phyloP scores from a whole-genome alignment of 768 basidiomycete genomes.

The Fomitopsis serialis region DNA sequence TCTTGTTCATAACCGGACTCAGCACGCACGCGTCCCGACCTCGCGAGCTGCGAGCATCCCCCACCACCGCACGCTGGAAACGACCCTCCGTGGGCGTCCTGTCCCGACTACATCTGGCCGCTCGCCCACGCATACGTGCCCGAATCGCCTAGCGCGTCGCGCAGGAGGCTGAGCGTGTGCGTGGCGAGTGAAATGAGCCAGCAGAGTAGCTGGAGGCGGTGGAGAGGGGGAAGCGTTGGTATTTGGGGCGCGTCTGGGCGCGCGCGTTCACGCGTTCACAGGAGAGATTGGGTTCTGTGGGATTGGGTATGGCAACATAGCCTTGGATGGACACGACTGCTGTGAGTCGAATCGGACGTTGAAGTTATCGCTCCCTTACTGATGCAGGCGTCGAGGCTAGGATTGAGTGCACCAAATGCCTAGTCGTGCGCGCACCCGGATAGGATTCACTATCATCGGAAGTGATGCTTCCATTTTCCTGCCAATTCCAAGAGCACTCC shows the following conservation, averaged over 20 bases:
- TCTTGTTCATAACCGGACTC: slow-evolving; percentile 82
- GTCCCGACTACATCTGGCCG: slow-evolving; percentile 86
- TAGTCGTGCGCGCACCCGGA: slow-evolving; percentile 71
- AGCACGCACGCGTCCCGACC: slow-evolving; percentile 75
- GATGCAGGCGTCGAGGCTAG: slow-evolving; percentile 69
- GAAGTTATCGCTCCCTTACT: slow-evolving; percentile 39
- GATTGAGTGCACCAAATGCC: slow-evolving; percentile 78
- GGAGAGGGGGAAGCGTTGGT: slow-evolving; percentile 80
- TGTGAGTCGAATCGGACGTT: background rate
- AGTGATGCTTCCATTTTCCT: no score
- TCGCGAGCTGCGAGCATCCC: slow-evolving; percentile 80
- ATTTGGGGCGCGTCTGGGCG: slow-evolving; percentile 51
- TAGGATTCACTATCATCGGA: slow-evolving; percentile 67
- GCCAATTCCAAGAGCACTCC: no score
- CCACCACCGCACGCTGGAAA: slow-evolving; percentile 62
- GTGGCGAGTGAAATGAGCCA: slow-evolving; percentile 69
- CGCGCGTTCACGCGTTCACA: no score
- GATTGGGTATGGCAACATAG: slow-evolving; percentile 75
- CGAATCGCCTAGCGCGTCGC: slow-evolving; percentile 62
- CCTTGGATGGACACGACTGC: slow-evolving; percentile 81
- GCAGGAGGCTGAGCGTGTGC: slow-evolving; percentile 48
- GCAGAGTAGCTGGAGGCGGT: slow-evolving; percentile 69
- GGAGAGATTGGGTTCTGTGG: slow-evolving; percentile 77
- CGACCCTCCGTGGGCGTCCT: slow-evolving; percentile 86
- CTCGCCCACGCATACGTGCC: slow-evolving; percentile 89